These are phyloP conservation scores for Brassica juncea DNA, from an alignment of 345 rosid species.

Conservation along the genomic window DNA sequence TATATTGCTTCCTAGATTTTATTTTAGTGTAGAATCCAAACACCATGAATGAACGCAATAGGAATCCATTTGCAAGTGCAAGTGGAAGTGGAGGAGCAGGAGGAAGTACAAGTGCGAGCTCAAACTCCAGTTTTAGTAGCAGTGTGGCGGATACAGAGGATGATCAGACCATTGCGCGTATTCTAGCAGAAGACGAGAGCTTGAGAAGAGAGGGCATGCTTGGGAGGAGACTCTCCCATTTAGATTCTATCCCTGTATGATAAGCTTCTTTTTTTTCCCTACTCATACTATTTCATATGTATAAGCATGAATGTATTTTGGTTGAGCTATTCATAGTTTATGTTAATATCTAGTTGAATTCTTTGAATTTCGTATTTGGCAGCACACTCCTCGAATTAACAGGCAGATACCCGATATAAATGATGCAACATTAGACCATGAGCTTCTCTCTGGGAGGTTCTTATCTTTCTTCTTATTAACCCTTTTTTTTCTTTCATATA, in stretches of 20 bases:
- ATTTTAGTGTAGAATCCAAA: neutral
- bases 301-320: neutral
- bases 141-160: conserved; percentile 77
- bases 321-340: neutral
- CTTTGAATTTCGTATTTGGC: conserved; percentile 40
- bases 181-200: conserved; percentile 68
- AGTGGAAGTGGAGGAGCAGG: conserved; percentile 32
- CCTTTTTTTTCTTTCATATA: neutral
- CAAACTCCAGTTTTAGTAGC: conserved; percentile 79
- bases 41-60: conserved; percentile 27
- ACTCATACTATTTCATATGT: neutral
- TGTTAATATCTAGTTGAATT: neutral
- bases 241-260: conserved; percentile 84
- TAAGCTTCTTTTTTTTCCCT: neutral
- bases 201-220: conserved; percentile 52
- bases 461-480: conserved; percentile 19
- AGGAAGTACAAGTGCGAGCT: conserved; percentile 70
- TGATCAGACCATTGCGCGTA: conserved; percentile 74
- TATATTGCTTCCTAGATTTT: conserved; percentile 12
- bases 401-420: conserved; percentile 74
- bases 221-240: conserved; percentile 81
- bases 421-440: conserved; percentile 91
- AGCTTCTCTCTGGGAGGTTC: conserved; percentile 86
- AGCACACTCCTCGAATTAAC: conserved; percentile 92
- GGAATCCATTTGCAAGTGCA: conserved; percentile 41